Evolutionary conservation across 441 rosid species (phyloP).

Genomic region (Sinapis alba): DNA sequence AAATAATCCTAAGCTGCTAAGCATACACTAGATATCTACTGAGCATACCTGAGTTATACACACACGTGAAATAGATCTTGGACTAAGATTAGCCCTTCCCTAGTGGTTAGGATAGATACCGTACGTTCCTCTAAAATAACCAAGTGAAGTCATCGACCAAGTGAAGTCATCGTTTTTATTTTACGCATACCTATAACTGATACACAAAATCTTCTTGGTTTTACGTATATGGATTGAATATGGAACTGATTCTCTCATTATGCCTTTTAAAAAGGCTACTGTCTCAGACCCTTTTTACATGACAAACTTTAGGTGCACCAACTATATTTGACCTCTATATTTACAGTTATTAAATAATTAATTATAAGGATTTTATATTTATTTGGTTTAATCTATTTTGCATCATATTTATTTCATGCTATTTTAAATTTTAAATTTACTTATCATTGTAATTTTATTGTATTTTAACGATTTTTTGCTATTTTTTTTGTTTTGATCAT

Average conservation of each 20-base stretch:
- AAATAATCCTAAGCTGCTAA: slow-evolving; percentile 1
- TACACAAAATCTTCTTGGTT: slow-evolving; percentile 38
- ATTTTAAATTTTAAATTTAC: too few relatives aligned
- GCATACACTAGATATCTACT: slow-evolving; percentile 10
- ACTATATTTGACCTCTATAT: too few relatives aligned
- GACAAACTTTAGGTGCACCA: too few relatives aligned
- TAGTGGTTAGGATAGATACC: slow-evolving; percentile 33
- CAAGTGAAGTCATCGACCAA: too few relatives aligned
- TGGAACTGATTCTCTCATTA: neutral
- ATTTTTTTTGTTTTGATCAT: too few relatives aligned
- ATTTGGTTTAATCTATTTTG: too few relatives aligned
- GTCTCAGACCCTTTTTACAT: neutral
- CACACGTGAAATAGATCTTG: slow-evolving; percentile 25
- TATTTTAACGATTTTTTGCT: too few relatives aligned
- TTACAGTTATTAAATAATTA: neutral
- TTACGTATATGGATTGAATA: slow-evolving; percentile 16
- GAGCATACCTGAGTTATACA: neutral
- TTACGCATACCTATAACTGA: slow-evolving; percentile 29
- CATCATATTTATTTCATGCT: too few relatives aligned
- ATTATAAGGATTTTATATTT: too few relatives aligned
- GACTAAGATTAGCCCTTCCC: slow-evolving; percentile 18
- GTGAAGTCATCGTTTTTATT: slow-evolving; percentile 21
- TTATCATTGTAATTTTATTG: too few relatives aligned
- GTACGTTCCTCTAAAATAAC: slow-evolving; percentile 34
- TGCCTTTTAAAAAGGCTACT: neutral